A percentile compares a stretch with the other conserved stretches of the same genome.
Conservation (phyloP, 768 basidiomycete genomes). For the Leccinum arenicola region DNA sequence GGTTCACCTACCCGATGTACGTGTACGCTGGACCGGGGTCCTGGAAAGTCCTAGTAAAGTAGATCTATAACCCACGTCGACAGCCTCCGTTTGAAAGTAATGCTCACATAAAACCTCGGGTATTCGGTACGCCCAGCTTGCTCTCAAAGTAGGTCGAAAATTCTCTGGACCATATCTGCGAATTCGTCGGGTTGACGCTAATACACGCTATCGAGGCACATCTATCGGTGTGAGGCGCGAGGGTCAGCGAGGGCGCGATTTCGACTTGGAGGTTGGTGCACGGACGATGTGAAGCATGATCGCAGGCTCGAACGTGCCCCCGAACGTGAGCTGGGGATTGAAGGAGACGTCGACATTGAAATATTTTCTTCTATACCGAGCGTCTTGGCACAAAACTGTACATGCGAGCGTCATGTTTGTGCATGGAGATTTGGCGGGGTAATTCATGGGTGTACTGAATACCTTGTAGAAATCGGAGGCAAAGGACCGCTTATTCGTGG, state of each 20-base stretch:
- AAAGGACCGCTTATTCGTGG: constrained; percentile 25
- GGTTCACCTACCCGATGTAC: constrained; percentile 22
- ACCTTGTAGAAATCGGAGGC: constrained; percentile 58
- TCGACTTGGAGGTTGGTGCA: not conserved
- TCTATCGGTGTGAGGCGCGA: constrained; percentile 33
- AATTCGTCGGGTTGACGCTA: constrained; percentile 39
- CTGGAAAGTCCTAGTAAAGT: constrained; percentile 17
- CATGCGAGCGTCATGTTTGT: not conserved
- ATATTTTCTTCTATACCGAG: constrained; percentile 24
- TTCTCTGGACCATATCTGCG: constrained; percentile 52
- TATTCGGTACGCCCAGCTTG: constrained; percentile 47
- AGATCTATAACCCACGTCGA: not conserved
- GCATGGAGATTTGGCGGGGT: not conserved
- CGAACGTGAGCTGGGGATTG: not conserved
- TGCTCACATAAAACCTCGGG: constrained; percentile 62
- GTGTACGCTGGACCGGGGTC: constrained; percentile 25
- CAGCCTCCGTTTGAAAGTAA: not conserved
- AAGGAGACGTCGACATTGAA: not conserved
- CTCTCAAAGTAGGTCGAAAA: constrained; percentile 54
- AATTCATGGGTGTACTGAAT: not conserved
- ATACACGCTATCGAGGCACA: constrained; percentile 47
- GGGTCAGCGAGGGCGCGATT: not conserved
- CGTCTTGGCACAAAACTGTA: constrained; percentile 49
- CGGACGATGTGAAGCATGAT: constrained; percentile 58
- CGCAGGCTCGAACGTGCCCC: constrained; percentile 63